Conservation (phyloP, 805 yeast species). For the Saturnispora serradocipensis region DNA sequence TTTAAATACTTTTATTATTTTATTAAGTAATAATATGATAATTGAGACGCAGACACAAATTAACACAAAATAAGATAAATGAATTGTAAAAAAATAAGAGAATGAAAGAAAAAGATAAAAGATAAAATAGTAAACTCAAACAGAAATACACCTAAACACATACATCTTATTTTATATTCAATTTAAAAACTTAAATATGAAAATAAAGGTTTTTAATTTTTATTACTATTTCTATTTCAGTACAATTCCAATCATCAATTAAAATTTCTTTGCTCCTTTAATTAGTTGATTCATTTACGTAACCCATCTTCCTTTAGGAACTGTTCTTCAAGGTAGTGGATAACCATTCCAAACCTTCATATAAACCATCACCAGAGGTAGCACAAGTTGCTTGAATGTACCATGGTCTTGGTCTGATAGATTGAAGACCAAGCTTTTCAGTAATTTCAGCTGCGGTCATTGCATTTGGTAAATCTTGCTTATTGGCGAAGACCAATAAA, state of each 20-base stretch:
- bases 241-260: not conserved
- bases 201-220: not conserved
- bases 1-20: not conserved
- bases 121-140: not conserved
- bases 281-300: not conserved
- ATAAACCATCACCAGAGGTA: conserved; percentile 96
- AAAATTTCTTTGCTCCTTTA: not conserved
- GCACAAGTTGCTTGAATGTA: conserved; percentile 99
- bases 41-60: conserved; percentile 2
- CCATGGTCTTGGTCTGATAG: conserved; percentile 99
- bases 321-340: conserved; percentile 79
- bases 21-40: not conserved
- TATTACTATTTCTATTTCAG: not conserved
- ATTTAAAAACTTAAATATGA: not conserved
- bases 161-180: not conserved
- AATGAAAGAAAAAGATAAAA: not conserved
- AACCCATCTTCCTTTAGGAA: conserved; percentile 18
- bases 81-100: not conserved
- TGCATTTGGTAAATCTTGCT: conserved; percentile 98
- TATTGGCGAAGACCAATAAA: conserved; percentile 92
- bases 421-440: conserved; percentile 92
- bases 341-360: conserved; percentile 97
- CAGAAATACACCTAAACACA: not conserved
- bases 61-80: not conserved
- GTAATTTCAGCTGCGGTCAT: conserved; percentile 99